Percentiles rank a stretch among this genome's conserved stretches.
Conservation (phyloP, 2,329 filamentous ascomycete species). For the Curvularia eragrostidis region DNA sequence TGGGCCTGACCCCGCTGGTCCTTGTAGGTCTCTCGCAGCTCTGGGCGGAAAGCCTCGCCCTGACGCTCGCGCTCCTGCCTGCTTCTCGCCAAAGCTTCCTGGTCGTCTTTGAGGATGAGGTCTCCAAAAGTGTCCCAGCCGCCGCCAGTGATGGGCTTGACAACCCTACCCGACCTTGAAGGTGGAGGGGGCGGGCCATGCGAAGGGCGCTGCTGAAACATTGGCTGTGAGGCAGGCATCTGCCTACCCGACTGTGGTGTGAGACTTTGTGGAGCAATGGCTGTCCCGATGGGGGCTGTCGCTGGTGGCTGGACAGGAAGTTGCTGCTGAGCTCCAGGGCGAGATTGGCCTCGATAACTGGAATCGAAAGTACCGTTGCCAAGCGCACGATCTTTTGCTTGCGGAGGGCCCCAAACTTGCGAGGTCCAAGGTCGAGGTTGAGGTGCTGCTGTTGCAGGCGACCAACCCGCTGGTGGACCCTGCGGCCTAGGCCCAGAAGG, state of each 20-base stretch:
- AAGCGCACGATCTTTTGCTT: constrained; percentile 69
- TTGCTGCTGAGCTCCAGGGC: constrained; percentile 41
- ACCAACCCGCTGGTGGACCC: constrained; percentile 35
- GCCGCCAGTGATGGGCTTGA: constrained; percentile 39
- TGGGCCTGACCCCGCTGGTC: constrained; percentile 41
- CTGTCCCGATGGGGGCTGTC: constrained; percentile 34
- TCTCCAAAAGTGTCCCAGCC: constrained; percentile 45
- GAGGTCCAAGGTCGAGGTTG: constrained; percentile 41
- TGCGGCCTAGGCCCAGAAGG: constrained; percentile 36
- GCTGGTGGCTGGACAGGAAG: constrained; percentile 37
- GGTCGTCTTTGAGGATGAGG: constrained; percentile 42
- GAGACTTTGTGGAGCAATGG: constrained; percentile 26
- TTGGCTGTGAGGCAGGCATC: constrained; percentile 27
- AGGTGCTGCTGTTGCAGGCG: constrained; percentile 32
- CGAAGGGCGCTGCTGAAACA: constrained; percentile 29
- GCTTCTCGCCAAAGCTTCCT: constrained; percentile 30
- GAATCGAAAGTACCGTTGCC: constrained; percentile 79
- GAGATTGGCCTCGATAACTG: constrained; percentile 60
- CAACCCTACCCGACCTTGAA: constrained; percentile 32
- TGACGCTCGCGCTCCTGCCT: constrained; percentile 39
- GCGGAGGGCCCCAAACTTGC: constrained; percentile 79
- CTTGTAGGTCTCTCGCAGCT: constrained; percentile 44
- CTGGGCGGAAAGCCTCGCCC: constrained; percentile 39
- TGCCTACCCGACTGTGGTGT: constrained; percentile 26
- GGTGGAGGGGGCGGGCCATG: constrained; percentile 24